Conservation (phyloP, 177 flowering plant genomes). For the Telopea speciosissima region DNA sequence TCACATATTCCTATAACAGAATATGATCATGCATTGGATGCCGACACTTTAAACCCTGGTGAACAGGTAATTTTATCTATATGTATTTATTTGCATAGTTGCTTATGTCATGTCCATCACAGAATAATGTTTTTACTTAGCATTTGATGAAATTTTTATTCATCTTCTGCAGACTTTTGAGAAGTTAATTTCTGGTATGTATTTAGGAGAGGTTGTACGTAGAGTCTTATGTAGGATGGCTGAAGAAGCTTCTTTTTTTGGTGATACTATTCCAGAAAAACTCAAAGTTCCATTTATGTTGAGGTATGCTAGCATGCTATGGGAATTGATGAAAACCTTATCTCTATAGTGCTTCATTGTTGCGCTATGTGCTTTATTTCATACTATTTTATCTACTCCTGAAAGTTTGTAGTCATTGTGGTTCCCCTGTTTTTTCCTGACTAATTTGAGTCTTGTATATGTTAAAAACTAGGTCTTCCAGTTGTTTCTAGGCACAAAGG, state of each 20-base stretch:
- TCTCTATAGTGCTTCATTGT: neutral
- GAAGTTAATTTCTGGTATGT: slow-evolving; percentile 95
- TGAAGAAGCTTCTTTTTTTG: slow-evolving; percentile 87
- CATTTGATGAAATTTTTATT: neutral
- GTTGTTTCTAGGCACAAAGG: no score
- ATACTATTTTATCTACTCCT: neutral
- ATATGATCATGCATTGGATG: slow-evolving; percentile 71
- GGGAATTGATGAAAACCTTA: neutral
- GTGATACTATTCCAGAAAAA: slow-evolving; percentile 79
- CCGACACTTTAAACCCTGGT: slow-evolving; percentile 79
- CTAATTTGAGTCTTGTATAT: no score
- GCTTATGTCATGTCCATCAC: neutral
- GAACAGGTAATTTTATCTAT: slow-evolving; percentile 52
- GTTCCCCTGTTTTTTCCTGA: neutral
- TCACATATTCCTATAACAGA: slow-evolving; percentile 85
- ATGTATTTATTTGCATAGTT: no score
- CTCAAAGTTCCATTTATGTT: slow-evolving; percentile 61
- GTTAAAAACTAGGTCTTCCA: no score
- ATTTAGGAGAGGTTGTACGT: slow-evolving; percentile 90
- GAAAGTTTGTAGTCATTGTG: neutral
- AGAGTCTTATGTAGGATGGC: slow-evolving; percentile 76
- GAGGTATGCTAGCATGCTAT: slow-evolving; percentile 35
- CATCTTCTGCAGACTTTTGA: slow-evolving; percentile 61
- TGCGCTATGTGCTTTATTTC: neutral
- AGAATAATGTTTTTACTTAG: neutral